These are phyloP conservation scores for Penicillium oxalicum DNA, from an alignment of 2,329 filamentous ascomycete genomes.

Conservation along the genomic window DNA sequence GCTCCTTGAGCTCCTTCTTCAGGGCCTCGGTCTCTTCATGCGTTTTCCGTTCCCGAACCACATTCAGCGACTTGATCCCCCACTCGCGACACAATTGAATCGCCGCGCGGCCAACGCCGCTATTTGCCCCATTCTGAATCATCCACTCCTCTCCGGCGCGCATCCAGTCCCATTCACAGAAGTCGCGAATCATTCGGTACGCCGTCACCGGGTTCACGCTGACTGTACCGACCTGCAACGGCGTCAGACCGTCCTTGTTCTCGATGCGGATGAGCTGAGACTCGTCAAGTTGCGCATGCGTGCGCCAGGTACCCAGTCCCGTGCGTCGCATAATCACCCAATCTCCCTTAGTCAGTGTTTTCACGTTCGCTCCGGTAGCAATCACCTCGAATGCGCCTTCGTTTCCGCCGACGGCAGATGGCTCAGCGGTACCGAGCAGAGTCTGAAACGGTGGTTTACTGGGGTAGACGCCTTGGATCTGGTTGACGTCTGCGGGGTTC, in stretches of 20 bases:
- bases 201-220: constrained; percentile 91
- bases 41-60: constrained; percentile 68
- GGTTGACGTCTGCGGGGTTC: constrained; percentile 97
- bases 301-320: constrained; percentile 90
- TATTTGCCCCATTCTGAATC: constrained; percentile 95
- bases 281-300: constrained; percentile 66
- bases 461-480: constrained; percentile 94
- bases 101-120: constrained; percentile 81
- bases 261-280: constrained; percentile 62
- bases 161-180: constrained; percentile 51
- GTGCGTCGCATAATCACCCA: constrained; percentile 87
- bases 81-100: constrained; percentile 82
- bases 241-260: constrained; percentile 62
- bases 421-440: constrained; percentile 67
- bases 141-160: constrained; percentile 75
- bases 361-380: constrained; percentile 56
- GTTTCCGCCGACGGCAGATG: constrained; percentile 62
- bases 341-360: constrained; percentile 66
- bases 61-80: constrained; percentile 86
- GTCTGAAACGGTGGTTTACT: constrained; percentile 72
- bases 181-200: constrained; percentile 86
- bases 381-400: constrained; percentile 93
- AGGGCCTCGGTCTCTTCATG: constrained; percentile 59
- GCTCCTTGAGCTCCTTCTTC: constrained; percentile 53
- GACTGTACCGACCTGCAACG: constrained; percentile 78